A percentile compares a stretch with the other conserved stretches of the same genome.
phyloP scores from a whole-genome alignment of 2,329 filamentous ascomycete genomes.

The Penicillium sp. region DNA sequence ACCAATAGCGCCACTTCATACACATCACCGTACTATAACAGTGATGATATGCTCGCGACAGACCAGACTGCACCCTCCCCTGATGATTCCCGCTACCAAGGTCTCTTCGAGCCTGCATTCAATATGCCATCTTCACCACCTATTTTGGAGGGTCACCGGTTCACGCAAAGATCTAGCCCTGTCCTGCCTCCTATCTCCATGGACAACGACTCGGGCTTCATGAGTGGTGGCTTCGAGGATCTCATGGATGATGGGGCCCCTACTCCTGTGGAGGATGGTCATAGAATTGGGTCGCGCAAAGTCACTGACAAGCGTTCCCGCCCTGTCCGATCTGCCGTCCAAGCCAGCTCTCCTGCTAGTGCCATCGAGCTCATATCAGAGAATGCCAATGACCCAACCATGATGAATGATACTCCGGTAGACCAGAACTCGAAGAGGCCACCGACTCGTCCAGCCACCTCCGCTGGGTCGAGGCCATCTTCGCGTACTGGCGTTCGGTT shows the following conservation, averaged over 20 bases:
- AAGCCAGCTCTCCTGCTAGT: slow-evolving; percentile 27
- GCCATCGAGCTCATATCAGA: slow-evolving; percentile 17
- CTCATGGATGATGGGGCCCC: slow-evolving; percentile 58
- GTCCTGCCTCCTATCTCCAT: slow-evolving; percentile 58
- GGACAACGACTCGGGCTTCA: slow-evolving; percentile 70
- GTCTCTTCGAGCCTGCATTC: slow-evolving; percentile 62
- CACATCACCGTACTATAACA: slow-evolving; percentile 40
- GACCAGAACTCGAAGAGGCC: slow-evolving; percentile 23
- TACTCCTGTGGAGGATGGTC: slow-evolving; percentile 26
- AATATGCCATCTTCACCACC: slow-evolving; percentile 90
- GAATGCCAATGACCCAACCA: slow-evolving; percentile 19
- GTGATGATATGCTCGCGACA: slow-evolving; percentile 33
- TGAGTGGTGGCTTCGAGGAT: slow-evolving; percentile 71
- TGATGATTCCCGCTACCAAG: slow-evolving; percentile 48
- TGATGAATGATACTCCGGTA: slow-evolving; percentile 16
- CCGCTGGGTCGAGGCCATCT: slow-evolving; percentile 34
- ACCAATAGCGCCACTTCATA: slow-evolving; percentile 42
- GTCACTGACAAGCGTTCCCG: slow-evolving; percentile 19
- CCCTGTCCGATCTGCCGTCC: slow-evolving; percentile 22
- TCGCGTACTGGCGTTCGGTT: slow-evolving; percentile 36
- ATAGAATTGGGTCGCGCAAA: slow-evolving; percentile 18
- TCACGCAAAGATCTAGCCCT: slow-evolving; percentile 73
- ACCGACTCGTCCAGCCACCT: slow-evolving; percentile 24
- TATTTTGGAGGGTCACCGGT: slow-evolving; percentile 57
- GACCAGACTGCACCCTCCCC: slow-evolving; percentile 49